These are phyloP conservation scores for Aureobasidium sp. DNA, from an alignment of 2,329 filamentous ascomycete species.

Conservation along the genomic window DNA sequence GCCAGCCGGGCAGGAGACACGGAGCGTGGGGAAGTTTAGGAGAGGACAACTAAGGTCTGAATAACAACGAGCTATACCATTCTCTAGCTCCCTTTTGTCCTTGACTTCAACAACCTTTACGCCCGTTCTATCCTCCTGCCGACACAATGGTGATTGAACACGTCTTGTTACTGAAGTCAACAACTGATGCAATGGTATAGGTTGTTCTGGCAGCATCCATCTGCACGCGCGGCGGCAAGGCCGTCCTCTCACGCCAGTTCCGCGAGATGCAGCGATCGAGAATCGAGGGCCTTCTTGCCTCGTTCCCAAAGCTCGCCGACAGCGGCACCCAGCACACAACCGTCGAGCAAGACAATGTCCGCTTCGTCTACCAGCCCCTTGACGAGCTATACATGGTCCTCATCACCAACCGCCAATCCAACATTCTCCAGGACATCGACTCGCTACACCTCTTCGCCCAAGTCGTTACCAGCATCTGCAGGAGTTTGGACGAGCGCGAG, in stretches of 20 bases:
- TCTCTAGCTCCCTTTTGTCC: not conserved
- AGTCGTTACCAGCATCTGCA: slow-evolving; percentile 93
- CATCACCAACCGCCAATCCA: slow-evolving; percentile 98
- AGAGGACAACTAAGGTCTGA: slow-evolving; percentile 8
- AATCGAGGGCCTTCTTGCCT: slow-evolving; percentile 91
- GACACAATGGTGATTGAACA: not conserved
- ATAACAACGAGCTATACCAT: not conserved
- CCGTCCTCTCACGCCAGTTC: slow-evolving; percentile 95
- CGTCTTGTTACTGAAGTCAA: not conserved
- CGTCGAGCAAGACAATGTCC: slow-evolving; percentile 97
- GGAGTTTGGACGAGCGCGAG: slow-evolving; percentile 89
- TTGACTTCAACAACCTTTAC: not conserved
- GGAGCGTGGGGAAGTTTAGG: slow-evolving; percentile 8
- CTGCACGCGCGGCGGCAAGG: slow-evolving; percentile 96
- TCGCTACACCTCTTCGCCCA: slow-evolving; percentile 96
- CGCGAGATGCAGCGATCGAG: slow-evolving; percentile 94
- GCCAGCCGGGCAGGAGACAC: not conserved
- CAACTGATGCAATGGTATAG: slow-evolving; percentile 37
- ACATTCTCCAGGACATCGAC: slow-evolving; percentile 98
- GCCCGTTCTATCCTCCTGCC: not conserved
- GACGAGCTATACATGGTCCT: slow-evolving; percentile 99
- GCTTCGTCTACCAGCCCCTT: slow-evolving; percentile 97
- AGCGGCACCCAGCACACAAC: slow-evolving; percentile 95
- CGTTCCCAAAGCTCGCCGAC: slow-evolving; percentile 95
- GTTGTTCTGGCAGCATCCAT: slow-evolving; percentile 98